These are phyloP conservation scores for Polytolypa hystricis DNA, from an alignment of 2,329 filamentous ascomycete genomes.

Conservation along the genomic window DNA sequence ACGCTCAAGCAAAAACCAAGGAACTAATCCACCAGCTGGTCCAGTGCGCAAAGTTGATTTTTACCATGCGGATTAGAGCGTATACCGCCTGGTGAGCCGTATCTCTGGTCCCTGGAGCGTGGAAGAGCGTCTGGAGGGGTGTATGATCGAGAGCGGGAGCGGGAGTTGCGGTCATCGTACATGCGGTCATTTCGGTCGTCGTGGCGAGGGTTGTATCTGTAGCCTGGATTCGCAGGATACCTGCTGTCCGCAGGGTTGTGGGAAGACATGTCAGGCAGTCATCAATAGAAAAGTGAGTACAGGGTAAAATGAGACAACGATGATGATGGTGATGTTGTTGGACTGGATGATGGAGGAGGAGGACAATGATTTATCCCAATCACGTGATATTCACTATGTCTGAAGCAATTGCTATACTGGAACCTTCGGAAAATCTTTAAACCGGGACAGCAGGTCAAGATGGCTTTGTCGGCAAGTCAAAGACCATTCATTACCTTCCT, in stretches of 20 bases:
- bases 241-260: slow-evolving; percentile 19
- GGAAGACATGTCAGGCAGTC: slow-evolving; percentile 18
- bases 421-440: no score
- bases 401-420: no score
- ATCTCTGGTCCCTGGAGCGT: slow-evolving; percentile 18
- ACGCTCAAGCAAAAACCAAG: slow-evolving; percentile 16
- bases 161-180: slow-evolving; percentile 34
- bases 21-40: slow-evolving; percentile 12
- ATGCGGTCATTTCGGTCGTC: slow-evolving; percentile 33
- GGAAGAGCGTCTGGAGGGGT: slow-evolving; percentile 9
- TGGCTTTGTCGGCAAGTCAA: no score
- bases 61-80: slow-evolving; percentile 37
- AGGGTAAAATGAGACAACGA: no score
- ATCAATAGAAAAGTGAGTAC: no score
- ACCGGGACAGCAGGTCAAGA: no score
- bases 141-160: slow-evolving; percentile 29
- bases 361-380: no score
- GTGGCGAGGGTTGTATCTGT: slow-evolving; percentile 19
- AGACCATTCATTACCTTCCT: no score
- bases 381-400: no score
- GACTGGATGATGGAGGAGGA: no score
- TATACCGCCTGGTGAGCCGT: slow-evolving; percentile 31
- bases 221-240: slow-evolving; percentile 18
- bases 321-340: no score
- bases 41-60: slow-evolving; percentile 18